phyloP scores from a whole-genome alignment of 257 asterid species.

The Petrea volubilis region DNA sequence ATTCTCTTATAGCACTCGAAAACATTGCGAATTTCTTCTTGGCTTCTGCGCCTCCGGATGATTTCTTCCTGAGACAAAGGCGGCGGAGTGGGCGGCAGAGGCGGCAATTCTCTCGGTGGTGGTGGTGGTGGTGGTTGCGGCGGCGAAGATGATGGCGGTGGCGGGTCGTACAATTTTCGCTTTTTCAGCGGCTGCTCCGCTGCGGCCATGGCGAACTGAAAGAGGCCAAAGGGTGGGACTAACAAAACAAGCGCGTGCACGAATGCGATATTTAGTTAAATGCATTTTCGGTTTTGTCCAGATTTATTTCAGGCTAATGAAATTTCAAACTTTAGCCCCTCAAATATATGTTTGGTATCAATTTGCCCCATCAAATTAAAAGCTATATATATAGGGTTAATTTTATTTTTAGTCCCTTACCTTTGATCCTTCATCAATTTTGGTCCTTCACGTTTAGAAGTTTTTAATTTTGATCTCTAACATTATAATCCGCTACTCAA shows the following conservation, averaged over 20 bases:
- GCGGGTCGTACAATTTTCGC: conserved; percentile 48
- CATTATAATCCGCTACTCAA: too few species aligned
- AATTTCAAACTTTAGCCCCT: too few species aligned
- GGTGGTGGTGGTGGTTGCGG: conserved; percentile 37
- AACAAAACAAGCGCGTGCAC: neutral
- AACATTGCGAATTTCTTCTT: conserved; percentile 79
- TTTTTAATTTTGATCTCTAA: too few species aligned
- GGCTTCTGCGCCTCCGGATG: conserved; percentile 61
- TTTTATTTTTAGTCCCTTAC: too few species aligned
- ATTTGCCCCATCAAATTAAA: too few species aligned
- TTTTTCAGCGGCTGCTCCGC: conserved; percentile 57
- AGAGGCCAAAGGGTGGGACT: conserved; percentile 3
- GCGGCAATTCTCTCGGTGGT: conserved; percentile 41
- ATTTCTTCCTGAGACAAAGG: conserved; percentile 68
- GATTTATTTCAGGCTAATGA: neutral
- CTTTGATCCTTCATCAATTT: too few species aligned
- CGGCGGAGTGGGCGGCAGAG: conserved; percentile 53
- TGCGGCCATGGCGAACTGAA: conserved; percentile 35
- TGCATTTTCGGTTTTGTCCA: neutral
- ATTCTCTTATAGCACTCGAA: conserved; percentile 69
- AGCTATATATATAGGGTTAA: too few species aligned
- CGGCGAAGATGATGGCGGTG: conserved; percentile 47
- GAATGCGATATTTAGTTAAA: neutral
- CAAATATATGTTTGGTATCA: too few species aligned
- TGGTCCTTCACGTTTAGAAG: too few species aligned